These are phyloP conservation scores for Plasmodium fragile DNA, from an alignment of 169 alveolate genomes.

Conservation along the genomic window DNA sequence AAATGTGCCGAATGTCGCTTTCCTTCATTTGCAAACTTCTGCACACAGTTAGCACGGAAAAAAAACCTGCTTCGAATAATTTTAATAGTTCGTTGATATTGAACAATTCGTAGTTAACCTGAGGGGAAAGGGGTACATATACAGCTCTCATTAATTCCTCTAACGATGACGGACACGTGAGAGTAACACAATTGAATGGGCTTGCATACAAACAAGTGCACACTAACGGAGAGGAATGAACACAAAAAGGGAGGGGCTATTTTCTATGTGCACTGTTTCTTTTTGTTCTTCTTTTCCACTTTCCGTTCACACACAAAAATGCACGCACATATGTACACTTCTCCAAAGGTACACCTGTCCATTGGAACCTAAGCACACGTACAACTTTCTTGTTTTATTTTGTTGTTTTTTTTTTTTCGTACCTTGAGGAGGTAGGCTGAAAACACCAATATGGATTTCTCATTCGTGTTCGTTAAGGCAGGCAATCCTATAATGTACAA, in stretches of 20 bases:
- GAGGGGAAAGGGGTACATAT: not conserved
- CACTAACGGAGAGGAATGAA: not conserved
- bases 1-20: slow-evolving; percentile 10
- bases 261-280: not conserved
- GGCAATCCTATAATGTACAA: slow-evolving; percentile 60
- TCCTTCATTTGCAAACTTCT: slow-evolving; percentile 31
- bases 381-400: not conserved
- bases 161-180: not conserved
- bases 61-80: slow-evolving; percentile 26
- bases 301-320: not conserved
- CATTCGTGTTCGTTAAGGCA: slow-evolving; percentile 57
- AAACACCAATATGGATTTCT: slow-evolving; percentile 61
- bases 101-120: slow-evolving; percentile 73
- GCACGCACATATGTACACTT: not conserved
- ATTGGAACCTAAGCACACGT: not conserved
- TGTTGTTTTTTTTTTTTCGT: not conserved
- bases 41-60: slow-evolving; percentile 59
- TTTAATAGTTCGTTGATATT: slow-evolving; percentile 55
- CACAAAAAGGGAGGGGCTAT: not conserved
- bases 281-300: not conserved
- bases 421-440: slow-evolving; percentile 52
- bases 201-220: not conserved
- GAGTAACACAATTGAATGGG: not conserved
- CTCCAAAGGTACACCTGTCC: not conserved
- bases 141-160: not conserved